A percentile compares a stretch with the other conserved stretches of the same genome.
These are phyloP conservation scores for Phytophthora pistaciae DNA, from an alignment of 352 stramenopile species.

Conservation along the genomic window DNA sequence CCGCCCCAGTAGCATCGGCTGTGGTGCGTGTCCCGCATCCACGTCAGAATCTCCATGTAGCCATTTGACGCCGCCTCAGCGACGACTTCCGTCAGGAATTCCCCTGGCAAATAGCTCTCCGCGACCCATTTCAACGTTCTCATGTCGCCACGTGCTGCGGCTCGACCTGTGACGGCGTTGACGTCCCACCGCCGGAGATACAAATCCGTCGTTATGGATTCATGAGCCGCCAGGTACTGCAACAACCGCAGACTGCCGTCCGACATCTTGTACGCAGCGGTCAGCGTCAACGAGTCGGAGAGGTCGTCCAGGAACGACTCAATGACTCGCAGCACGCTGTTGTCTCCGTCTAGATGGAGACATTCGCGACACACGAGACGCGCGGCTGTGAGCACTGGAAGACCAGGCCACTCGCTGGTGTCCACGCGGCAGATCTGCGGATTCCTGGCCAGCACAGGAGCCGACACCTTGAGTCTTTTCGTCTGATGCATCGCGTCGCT, in stretches of 20 bases:
- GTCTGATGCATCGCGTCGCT: too few species aligned
- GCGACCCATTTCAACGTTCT: constrained; percentile 20
- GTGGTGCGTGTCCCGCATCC: constrained; percentile 15
- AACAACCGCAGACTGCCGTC: constrained; percentile 17
- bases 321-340: too few species aligned
- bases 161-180: constrained; percentile 17
- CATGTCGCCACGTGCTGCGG: constrained; percentile 22
- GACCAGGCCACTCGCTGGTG: too few species aligned
- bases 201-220: constrained; percentile 8
- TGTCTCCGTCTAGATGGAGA: too few species aligned
- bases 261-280: too few species aligned
- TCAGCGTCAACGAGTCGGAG: too few species aligned
- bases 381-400: too few species aligned
- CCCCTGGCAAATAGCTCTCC: constrained; percentile 6
- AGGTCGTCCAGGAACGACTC: too few species aligned
- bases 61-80: constrained; percentile 21
- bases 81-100: constrained; percentile 27
- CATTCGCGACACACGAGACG: too few species aligned
- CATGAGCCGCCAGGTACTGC: constrained; percentile 13
- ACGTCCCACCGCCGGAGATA: constrained; percentile 29
- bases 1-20: constrained; percentile 17
- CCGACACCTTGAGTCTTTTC: too few species aligned
- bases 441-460: too few species aligned
- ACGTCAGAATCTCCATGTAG: constrained; percentile 20
- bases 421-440: too few species aligned